These are phyloP conservation scores for Xerocomellus amylosporus DNA, from an alignment of 768 basidiomycete species.

Conservation along the genomic window DNA sequence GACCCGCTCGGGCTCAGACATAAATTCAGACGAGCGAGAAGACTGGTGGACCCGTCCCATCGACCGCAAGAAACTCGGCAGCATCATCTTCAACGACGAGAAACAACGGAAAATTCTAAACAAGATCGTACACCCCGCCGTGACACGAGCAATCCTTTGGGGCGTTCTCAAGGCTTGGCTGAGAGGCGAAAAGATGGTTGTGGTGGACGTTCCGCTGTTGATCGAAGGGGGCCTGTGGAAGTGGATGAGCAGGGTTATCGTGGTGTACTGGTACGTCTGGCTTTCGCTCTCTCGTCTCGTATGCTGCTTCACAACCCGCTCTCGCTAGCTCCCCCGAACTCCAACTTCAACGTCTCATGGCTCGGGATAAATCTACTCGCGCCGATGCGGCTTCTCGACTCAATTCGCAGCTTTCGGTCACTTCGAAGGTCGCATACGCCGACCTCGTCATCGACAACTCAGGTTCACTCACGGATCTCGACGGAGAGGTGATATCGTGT, in stretches of 20 bases:
- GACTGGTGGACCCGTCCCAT: slow-evolving; percentile 57
- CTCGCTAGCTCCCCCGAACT: slow-evolving; percentile 67
- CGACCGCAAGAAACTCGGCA: slow-evolving; percentile 80
- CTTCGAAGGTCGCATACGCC: slow-evolving; percentile 78
- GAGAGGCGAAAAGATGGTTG: slow-evolving; percentile 69
- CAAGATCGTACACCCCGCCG: slow-evolving; percentile 85
- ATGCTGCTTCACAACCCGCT: neutral
- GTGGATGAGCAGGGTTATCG: slow-evolving; percentile 78
- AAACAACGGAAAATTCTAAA: slow-evolving; percentile 72
- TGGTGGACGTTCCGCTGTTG: slow-evolving; percentile 89
- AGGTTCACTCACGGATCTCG: slow-evolving; percentile 66
- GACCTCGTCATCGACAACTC: slow-evolving; percentile 90
- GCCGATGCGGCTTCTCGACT: slow-evolving; percentile 74
- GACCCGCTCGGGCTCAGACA: neutral
- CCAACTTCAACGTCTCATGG: slow-evolving; percentile 80
- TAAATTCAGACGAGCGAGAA: neutral
- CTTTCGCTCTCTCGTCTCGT: slow-evolving; percentile 1
- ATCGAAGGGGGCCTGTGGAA: slow-evolving; percentile 86
- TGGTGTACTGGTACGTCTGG: slow-evolving; percentile 81
- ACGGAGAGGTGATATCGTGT: slow-evolving; percentile 42
- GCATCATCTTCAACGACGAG: slow-evolving; percentile 80
- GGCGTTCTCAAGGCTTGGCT: slow-evolving; percentile 70
- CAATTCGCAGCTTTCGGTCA: slow-evolving; percentile 75
- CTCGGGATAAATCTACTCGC: slow-evolving; percentile 63
- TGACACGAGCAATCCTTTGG: slow-evolving; percentile 74